Conservation (phyloP, 1,284 basidiomycete genomes). For the Austroboletus niveus region DNA sequence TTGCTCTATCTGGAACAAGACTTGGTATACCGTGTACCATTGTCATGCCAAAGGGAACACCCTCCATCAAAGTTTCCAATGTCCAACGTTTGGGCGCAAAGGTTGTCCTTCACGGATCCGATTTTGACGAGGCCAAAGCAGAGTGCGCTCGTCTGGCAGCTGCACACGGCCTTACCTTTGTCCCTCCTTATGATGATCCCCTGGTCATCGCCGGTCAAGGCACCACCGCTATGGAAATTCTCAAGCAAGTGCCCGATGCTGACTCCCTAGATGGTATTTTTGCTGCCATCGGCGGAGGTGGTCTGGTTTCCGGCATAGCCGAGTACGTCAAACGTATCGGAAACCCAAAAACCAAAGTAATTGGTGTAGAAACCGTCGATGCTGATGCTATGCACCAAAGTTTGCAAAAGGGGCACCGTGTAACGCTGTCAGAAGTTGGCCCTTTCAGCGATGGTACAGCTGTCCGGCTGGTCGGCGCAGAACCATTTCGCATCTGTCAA, state of each 20-base stretch:
- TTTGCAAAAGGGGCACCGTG: constrained; percentile 73
- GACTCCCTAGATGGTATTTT: constrained; percentile 87
- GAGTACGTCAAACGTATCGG: constrained; percentile 96
- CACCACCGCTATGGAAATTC: constrained; percentile 92
- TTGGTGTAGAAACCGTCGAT: constrained; percentile 95
- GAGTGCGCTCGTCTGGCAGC: constrained; percentile 88
- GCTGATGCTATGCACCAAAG: constrained; percentile 91
- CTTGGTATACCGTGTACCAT: constrained; percentile 95
- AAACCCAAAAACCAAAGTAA: constrained; percentile 77
- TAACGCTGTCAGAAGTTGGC: constrained; percentile 88
- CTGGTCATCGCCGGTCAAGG: constrained; percentile 97
- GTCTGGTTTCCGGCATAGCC: constrained; percentile 84
- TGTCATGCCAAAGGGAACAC: constrained; percentile 96
- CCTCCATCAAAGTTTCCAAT: constrained; percentile 94
- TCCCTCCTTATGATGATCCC: constrained; percentile 98
- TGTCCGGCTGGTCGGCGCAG: constrained; percentile 94
- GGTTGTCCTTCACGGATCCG: constrained; percentile 87
- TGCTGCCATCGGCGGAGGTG: constrained; percentile 90
- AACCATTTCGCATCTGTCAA: constrained; percentile 91
- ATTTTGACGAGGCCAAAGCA: constrained; percentile 96
- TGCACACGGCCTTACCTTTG: constrained; percentile 80
- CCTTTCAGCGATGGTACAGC: constrained; percentile 99
- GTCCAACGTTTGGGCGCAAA: constrained; percentile 93
- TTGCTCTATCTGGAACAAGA: constrained; percentile 87
- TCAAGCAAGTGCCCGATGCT: constrained; percentile 79